Percentiles rank a stretch among this genome's conserved stretches.
phyloP scores from a whole-genome alignment of 441 rosid species.

The Erodium moschatum region DNA sequence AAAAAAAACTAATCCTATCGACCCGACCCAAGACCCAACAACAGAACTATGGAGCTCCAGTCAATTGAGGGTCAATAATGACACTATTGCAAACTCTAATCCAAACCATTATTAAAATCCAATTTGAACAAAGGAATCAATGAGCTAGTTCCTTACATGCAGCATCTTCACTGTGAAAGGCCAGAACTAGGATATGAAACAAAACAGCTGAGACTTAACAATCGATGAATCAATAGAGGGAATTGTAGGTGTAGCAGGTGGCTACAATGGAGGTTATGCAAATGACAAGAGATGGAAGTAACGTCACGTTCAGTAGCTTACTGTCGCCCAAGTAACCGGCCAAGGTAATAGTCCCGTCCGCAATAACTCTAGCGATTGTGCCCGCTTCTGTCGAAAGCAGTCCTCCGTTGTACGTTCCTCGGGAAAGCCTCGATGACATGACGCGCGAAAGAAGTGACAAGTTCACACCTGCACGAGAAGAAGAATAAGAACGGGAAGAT shows the following conservation, averaged over 20 bases:
- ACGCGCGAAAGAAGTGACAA: conserved; percentile 84
- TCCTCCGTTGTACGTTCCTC: conserved; percentile 97
- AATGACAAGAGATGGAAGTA: conserved; percentile 71
- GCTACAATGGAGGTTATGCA: conserved; percentile 67
- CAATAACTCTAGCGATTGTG: conserved; percentile 83
- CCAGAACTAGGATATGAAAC: not conserved
- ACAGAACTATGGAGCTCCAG: too few relatives aligned
- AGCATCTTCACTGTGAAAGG: not conserved
- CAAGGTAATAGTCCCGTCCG: conserved; percentile 82
- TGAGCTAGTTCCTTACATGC: not conserved
- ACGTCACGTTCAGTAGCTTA: conserved; percentile 66
- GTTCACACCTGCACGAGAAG: conserved; percentile 52
- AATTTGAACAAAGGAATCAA: not conserved
- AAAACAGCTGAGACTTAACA: not conserved
- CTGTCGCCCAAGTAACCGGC: conserved; percentile 73
- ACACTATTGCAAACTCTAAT: too few relatives aligned
- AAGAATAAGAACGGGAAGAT: not conserved
- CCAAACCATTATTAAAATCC: not conserved
- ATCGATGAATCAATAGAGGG: conserved; percentile 48
- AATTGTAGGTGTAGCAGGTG: conserved; percentile 83
- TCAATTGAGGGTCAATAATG: too few relatives aligned
- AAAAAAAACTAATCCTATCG: too few relatives aligned
- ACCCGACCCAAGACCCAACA: too few relatives aligned
- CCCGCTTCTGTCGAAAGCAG: conserved; percentile 95
- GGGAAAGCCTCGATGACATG: conserved; percentile 92